A percentile compares a stretch with the other conserved stretches of the same genome.
Evolutionary conservation across 2,329 filamentous ascomycete species (phyloP).

Genomic region (Microsporum audouinii): DNA sequence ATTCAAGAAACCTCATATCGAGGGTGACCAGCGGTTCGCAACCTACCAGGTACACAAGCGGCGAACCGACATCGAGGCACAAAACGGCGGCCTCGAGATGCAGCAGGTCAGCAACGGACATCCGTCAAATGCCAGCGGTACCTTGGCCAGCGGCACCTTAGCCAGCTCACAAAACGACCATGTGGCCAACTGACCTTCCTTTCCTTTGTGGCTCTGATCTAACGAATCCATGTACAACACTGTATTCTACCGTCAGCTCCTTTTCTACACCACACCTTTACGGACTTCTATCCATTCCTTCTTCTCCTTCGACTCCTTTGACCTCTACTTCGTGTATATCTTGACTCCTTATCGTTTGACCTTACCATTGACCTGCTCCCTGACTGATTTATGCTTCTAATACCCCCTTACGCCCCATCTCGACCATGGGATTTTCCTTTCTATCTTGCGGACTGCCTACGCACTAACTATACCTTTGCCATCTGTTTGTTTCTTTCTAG

Average conservation of each 20-base stretch:
- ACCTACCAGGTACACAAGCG: conserved; percentile 43
- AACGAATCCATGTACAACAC: not conserved
- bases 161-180: not conserved
- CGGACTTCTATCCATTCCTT: not conserved
- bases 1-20: conserved; percentile 65
- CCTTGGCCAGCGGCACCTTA: conserved; percentile 1
- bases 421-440: not conserved
- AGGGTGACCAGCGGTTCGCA: conserved; percentile 77
- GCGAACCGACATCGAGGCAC: conserved; percentile 40
- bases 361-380: not conserved
- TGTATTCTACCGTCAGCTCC: not conserved
- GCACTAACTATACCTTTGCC: not conserved
- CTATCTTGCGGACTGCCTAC: not conserved
- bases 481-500: not conserved
- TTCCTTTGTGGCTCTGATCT: not conserved
- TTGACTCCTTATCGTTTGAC: not conserved
- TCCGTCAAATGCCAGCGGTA: conserved; percentile 1
- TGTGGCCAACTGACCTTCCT: not conserved
- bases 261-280: not conserved
- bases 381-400: conserved; percentile 2
- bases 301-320: not conserved
- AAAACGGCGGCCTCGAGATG: conserved; percentile 58
- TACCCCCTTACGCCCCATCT: not conserved
- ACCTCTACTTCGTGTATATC: not conserved
- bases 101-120: conserved; percentile 41